These are phyloP conservation scores for Mycena galopus DNA, from an alignment of 768 basidiomycete species.

Conservation along the genomic window DNA sequence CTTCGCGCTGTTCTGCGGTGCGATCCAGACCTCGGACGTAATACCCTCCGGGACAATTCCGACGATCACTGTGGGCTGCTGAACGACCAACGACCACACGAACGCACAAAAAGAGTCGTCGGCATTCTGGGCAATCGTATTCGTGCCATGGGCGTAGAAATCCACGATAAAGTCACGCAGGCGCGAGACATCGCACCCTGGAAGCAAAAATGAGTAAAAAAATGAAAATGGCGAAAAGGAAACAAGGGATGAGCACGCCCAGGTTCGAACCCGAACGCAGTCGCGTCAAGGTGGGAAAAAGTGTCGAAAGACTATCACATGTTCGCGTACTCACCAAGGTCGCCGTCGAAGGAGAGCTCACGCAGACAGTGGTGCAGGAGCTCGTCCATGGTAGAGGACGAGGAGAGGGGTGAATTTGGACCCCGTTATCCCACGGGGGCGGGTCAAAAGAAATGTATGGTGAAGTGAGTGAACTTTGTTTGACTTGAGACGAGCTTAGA, in stretches of 20 bases:
- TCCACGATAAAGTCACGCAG: constrained; percentile 76
- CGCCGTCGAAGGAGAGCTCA: constrained; percentile 92
- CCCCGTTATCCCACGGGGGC: background rate
- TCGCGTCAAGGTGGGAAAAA: constrained; percentile 38
- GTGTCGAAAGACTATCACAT: constrained; percentile 48
- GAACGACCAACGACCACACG: constrained; percentile 84
- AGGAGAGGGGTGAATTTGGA: background rate
- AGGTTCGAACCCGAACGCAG: constrained; percentile 27
- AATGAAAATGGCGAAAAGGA: constrained; percentile 28
- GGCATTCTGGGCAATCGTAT: constrained; percentile 63
- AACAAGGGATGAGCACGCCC: constrained; percentile 28
- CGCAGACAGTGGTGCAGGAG: constrained; percentile 87
- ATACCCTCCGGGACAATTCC: constrained; percentile 73
- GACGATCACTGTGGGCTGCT: constrained; percentile 81
- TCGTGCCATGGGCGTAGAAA: constrained; percentile 67
- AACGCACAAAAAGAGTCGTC: constrained; percentile 86
- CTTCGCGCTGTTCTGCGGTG: constrained; percentile 78
- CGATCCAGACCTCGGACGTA: constrained; percentile 80
- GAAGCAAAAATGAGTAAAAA: constrained; percentile 25
- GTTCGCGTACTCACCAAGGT: constrained; percentile 76
- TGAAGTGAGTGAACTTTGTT: background rate
- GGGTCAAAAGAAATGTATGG: constrained; percentile 4
- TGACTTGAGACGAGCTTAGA: constrained; percentile 14
- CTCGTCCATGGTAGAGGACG: constrained; percentile 74
- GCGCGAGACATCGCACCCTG: constrained; percentile 83